phyloP scores from a whole-genome alignment of 1,139 yeast genomes.

The Pichia sp. region DNA sequence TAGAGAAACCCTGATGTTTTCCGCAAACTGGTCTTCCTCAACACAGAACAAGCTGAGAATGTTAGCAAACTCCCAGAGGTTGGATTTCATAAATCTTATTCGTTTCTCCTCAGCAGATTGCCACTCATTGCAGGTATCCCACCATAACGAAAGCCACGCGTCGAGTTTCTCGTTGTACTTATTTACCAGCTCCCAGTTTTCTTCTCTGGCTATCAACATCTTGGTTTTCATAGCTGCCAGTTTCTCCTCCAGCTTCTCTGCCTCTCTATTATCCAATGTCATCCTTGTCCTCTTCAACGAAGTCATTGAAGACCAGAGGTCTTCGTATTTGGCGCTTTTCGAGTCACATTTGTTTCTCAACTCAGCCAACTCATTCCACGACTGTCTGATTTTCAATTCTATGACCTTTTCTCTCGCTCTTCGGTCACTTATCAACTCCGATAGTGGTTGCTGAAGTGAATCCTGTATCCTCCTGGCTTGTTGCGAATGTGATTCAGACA shows the following conservation, averaged over 20 bases:
- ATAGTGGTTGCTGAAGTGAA: slow-evolving; percentile 39
- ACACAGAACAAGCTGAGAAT: slow-evolving; percentile 74
- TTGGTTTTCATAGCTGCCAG: slow-evolving; percentile 51
- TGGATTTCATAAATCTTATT: slow-evolving; percentile 68
- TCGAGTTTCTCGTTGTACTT: slow-evolving; percentile 65
- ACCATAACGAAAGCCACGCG: slow-evolving; percentile 80
- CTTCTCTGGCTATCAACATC: slow-evolving; percentile 47
- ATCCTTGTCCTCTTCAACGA: slow-evolving; percentile 61
- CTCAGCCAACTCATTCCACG: slow-evolving; percentile 38
- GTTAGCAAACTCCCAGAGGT: slow-evolving; percentile 81
- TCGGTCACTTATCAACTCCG: slow-evolving; percentile 40
- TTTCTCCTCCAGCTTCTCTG: slow-evolving; percentile 62
- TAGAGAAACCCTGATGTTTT: slow-evolving; percentile 59
- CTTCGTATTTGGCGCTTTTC: slow-evolving; percentile 51
- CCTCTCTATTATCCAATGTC: slow-evolving; percentile 75
- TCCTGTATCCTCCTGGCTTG: slow-evolving; percentile 43
- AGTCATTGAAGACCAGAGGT: slow-evolving; percentile 56
- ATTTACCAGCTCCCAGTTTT: slow-evolving; percentile 57
- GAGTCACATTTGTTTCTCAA: slow-evolving; percentile 39
- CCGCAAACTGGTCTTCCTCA: slow-evolving; percentile 72
- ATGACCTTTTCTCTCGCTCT: slow-evolving; percentile 45
- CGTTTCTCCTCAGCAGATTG: slow-evolving; percentile 79
- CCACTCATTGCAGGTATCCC: slow-evolving; percentile 57
- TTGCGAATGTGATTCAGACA: slow-evolving; percentile 45
- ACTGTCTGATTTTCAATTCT: slow-evolving; percentile 42